A percentile compares a stretch with the other conserved stretches of the same genome.
Evolutionary conservation across 2,329 filamentous ascomycete genomes (phyloP).

Genomic region (Aspergillus persii): DNA sequence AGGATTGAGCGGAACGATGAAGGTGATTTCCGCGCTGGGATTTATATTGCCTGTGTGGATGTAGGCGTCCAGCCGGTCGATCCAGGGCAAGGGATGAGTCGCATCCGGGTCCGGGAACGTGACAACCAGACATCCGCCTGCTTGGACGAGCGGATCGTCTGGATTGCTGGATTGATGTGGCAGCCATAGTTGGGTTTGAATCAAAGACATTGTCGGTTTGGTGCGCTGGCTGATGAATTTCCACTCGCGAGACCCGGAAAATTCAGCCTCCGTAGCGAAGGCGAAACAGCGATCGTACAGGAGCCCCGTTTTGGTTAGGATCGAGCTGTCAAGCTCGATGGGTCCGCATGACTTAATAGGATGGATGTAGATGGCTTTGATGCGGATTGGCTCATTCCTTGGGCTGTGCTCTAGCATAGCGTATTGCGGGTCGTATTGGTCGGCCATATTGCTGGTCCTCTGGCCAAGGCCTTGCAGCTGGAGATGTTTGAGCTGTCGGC

Average conservation of each 20-base stretch:
- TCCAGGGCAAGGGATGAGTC: neutral
- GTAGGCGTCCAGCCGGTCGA: neutral
- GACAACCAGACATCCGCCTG: conserved; percentile 13
- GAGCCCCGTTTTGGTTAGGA: conserved; percentile 22
- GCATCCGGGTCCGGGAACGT: neutral
- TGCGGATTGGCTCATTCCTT: conserved; percentile 3
- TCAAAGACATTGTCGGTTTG: conserved; percentile 21
- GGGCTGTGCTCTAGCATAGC: neutral
- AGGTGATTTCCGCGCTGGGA: neutral
- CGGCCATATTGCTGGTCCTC: neutral
- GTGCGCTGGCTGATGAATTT: conserved; percentile 26
- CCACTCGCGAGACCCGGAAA: conserved; percentile 9
- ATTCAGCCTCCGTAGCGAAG: conserved; percentile 13
- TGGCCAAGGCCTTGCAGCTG: neutral
- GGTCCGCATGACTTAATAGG: conserved; percentile 22
- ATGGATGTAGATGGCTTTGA: conserved; percentile 22
- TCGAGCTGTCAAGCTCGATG: conserved; percentile 17
- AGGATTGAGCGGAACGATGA: neutral
- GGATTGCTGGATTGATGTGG: conserved; percentile 10
- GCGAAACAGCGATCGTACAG: conserved; percentile 22
- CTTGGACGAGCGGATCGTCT: conserved; percentile 12
- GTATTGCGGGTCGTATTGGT: neutral
- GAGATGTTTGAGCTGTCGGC: neutral
- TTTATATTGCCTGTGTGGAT: neutral
- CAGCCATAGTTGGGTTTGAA: conserved; percentile 20